Conservation (phyloP, 2,329 filamentous ascomycete species). For the Nemania bipapillata region DNA sequence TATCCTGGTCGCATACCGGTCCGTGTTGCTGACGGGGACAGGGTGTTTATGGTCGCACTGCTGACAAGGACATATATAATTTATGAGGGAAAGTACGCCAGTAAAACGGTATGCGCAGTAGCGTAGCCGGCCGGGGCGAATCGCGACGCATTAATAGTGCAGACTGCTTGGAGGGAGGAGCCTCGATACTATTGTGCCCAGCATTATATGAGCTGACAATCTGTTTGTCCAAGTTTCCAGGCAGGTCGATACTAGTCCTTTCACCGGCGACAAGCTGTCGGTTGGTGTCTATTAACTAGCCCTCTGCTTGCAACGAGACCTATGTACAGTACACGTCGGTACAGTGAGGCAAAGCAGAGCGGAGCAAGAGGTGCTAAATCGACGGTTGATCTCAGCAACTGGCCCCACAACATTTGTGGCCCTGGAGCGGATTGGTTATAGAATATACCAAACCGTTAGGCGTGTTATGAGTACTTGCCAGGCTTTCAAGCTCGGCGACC, state of each 20-base stretch:
- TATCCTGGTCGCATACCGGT: slow-evolving; percentile 25
- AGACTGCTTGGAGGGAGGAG: slow-evolving; percentile 13
- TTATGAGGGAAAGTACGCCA: slow-evolving; percentile 13
- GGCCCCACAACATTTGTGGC: slow-evolving; percentile 33
- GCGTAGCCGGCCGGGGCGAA: slow-evolving; percentile 15
- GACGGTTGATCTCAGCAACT: slow-evolving; percentile 28
- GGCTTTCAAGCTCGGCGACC: slow-evolving; percentile 45
- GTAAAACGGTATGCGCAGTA: slow-evolving; percentile 9
- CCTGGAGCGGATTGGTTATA: slow-evolving; percentile 29
- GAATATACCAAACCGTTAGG: slow-evolving; percentile 38
- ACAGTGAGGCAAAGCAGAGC: slow-evolving; percentile 12
- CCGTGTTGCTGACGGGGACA: slow-evolving; percentile 14
- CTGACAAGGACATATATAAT: slow-evolving; percentile 23
- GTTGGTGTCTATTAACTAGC: slow-evolving; percentile 4
- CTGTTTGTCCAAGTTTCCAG: slow-evolving; percentile 10
- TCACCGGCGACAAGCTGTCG: not conserved
- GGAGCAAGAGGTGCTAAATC: slow-evolving; percentile 12
- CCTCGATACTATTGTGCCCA: slow-evolving; percentile 14
- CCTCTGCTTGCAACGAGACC: slow-evolving; percentile 17
- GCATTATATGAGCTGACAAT: slow-evolving; percentile 6
- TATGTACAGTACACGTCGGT: slow-evolving; percentile 14
- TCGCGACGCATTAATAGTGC: slow-evolving; percentile 12
- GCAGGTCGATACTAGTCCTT: not conserved
- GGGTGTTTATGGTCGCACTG: slow-evolving; percentile 22
- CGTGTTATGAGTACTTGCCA: slow-evolving; percentile 35